phyloP scores from a whole-genome alignment of 495 filamentous ascomycete genomes.

The Neurospora tetrasperma region DNA sequence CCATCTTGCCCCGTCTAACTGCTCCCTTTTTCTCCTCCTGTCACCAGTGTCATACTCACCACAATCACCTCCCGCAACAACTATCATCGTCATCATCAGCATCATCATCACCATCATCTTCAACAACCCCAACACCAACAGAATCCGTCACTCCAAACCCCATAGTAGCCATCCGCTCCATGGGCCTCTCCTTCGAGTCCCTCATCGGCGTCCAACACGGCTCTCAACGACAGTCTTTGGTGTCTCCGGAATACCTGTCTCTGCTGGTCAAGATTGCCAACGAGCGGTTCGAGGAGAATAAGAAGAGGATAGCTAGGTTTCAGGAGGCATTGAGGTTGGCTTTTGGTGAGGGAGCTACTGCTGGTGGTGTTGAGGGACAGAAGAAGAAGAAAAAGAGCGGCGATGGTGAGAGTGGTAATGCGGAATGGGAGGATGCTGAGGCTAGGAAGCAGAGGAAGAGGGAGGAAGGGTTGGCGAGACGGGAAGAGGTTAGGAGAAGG shows the following conservation, averaged over 20 bases:
- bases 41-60: conserved; percentile 13
- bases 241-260: conserved; percentile 48
- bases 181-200: conserved; percentile 68
- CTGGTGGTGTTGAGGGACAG: not conserved
- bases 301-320: conserved; percentile 57
- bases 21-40: not conserved
- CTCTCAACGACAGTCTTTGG: conserved; percentile 25
- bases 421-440: conserved; percentile 48
- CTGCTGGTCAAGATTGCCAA: conserved; percentile 60
- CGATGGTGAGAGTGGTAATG: no score
- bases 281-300: conserved; percentile 65
- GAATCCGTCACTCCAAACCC: conserved; percentile 39
- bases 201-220: conserved; percentile 53
- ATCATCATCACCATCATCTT: not conserved
- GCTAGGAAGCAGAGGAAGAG: conserved; percentile 49
- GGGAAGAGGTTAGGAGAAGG: conserved; percentile 20
- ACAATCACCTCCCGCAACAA: conserved; percentile 17
- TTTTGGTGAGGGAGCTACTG: conserved; percentile 1
- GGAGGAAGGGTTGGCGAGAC: conserved; percentile 47
- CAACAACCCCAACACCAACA: conserved; percentile 1
- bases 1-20: conserved; percentile 12
- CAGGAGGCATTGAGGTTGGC: conserved; percentile 29
- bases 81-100: not conserved
- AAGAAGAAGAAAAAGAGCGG: conserved; percentile 13
- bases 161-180: conserved; percentile 74